Evolutionary conservation across 139 green algal species (phyloP), one percentile per base, ranked within the genome.

Genomic region (Coccomyxa sp.): DNA sequence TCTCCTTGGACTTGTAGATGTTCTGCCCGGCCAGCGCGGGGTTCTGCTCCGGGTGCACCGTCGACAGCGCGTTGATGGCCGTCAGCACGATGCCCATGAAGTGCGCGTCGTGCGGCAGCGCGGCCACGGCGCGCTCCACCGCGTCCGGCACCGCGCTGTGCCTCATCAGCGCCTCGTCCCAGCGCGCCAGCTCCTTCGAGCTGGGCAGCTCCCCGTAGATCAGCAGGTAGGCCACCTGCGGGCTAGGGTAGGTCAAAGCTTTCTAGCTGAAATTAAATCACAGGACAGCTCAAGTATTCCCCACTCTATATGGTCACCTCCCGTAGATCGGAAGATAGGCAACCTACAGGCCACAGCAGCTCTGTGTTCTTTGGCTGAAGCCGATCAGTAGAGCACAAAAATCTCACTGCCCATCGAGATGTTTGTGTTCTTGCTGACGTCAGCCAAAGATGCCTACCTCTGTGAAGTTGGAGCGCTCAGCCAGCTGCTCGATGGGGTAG

Each of bases 401-500:
- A n/a, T n/a, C n/a, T n/a, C n/a, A n/a, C n/a, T n/a, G n/a, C n/a
- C n/a, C n/a, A n/a, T n/a, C n/a, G n/a, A n/a, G n/a, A n/a, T n/a
- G n/a, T n/a, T n/a, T n/a, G n/a, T n/a, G n/a, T n/a, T n/a, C n/a
- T n/a, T n/a, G n/a, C n/a, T n/a, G n/a, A n/a, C n/a, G n/a, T n/a
- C n/a, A n/a, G n/a, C n/a, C n/a, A n/a, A n/a, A n/a, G n/a, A n/a
- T n/a, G n/a, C n/a, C n/a, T n/a, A 89, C 84, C 84, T 98, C 95
- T 55, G 97, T 76, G 79, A 96, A 97, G 81, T 84, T 91, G n/a
- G 87, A 93, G 22, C 82, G 83, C 54, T 97, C 91, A 0, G 94
- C 94, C 44, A 99, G 90, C 86, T 98, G 86, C 86, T 99, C 95
- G 78, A 99, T 98, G 38, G 95, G 94, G 81, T 97, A 97, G 41